A percentile compares a stretch with the other conserved stretches of the same genome.
phyloP scores from a whole-genome alignment of 371 early-diverging fungal species.

The Blyttiomyces sp. region DNA sequence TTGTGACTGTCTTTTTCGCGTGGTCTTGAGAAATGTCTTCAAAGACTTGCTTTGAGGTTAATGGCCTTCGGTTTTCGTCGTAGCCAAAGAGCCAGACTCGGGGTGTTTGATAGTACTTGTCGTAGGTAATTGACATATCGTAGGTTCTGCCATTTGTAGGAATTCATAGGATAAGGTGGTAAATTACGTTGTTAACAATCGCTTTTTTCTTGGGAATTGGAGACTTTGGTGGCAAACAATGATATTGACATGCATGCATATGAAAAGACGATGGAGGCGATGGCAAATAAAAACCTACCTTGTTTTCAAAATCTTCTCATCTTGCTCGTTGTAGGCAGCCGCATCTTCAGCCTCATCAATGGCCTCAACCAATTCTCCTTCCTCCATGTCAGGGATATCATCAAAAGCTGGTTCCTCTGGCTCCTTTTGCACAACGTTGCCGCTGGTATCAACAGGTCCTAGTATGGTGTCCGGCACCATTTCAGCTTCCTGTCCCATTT shows the following conservation, averaged over 20 bases:
- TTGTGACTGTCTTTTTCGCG: conserved; percentile 96
- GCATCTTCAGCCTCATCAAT: conserved; percentile 69
- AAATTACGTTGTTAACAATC: conserved; percentile 2
- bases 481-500: no score
- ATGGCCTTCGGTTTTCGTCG: conserved; percentile 84
- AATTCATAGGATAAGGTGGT: not conserved
- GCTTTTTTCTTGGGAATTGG: not conserved
- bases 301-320: conserved; percentile 86
- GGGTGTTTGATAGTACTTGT: conserved; percentile 97
- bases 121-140: conserved; percentile 96
- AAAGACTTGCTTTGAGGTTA: conserved; percentile 83
- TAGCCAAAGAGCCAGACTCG: conserved; percentile 96
- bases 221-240: no score
- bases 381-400: conserved; percentile 94
- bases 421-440: not conserved
- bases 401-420: conserved; percentile 59
- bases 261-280: no score
- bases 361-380: conserved; percentile 53
- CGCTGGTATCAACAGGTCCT: conserved; percentile 2
- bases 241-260: no score
- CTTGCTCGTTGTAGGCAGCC: conserved; percentile 37
- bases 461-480: conserved; percentile 55
- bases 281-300: conserved; percentile 44
- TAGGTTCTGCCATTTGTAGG: conserved; percentile 60
- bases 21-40: conserved; percentile 96